A percentile compares a stretch with the other conserved stretches of the same genome.
Conservation (phyloP, 305 asterid genomes). For the Fraxinus floribunda region DNA sequence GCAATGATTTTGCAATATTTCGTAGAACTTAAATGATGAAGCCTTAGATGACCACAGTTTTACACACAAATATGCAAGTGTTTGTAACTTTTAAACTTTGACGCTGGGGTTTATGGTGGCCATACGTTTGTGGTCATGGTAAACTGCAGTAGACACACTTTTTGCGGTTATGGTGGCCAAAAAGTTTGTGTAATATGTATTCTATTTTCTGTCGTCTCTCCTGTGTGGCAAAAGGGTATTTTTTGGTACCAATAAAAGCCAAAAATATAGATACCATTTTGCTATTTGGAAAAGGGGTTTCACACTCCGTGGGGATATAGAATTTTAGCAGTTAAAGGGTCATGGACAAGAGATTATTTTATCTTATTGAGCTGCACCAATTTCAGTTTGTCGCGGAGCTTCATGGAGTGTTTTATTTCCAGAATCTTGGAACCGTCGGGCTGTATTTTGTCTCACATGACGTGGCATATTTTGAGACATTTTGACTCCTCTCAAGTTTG, state of each 20-base stretch:
- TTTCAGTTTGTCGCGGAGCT: background rate
- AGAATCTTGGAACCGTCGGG: background rate
- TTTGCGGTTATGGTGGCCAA: background rate
- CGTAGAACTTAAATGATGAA: conserved; percentile 7
- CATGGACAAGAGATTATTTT: conserved; percentile 1
- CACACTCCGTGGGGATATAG: background rate
- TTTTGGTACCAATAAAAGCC: background rate
- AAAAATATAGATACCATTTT: conserved; percentile 6
- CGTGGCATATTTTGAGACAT: background rate
- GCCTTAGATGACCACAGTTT: background rate
- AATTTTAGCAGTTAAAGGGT: conserved; percentile 3
- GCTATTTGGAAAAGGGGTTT: background rate
- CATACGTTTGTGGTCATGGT: conserved; percentile 13
- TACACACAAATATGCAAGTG: background rate
- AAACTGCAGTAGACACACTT: background rate
- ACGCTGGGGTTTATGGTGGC: conserved; percentile 4
- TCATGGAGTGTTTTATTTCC: background rate
- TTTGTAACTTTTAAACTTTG: conserved; percentile 7
- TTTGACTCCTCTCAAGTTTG: background rate
- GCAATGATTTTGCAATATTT: conserved; percentile 14
- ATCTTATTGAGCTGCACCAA: conserved; percentile 14
- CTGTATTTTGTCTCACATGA: conserved; percentile 1
- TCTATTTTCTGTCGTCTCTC: conserved; percentile 15
- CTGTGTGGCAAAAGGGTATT: conserved; percentile 12
- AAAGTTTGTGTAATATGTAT: background rate